These are phyloP conservation scores for Fibroporia radiculosa DNA, from an alignment of 768 basidiomycete genomes.

Conservation along the genomic window DNA sequence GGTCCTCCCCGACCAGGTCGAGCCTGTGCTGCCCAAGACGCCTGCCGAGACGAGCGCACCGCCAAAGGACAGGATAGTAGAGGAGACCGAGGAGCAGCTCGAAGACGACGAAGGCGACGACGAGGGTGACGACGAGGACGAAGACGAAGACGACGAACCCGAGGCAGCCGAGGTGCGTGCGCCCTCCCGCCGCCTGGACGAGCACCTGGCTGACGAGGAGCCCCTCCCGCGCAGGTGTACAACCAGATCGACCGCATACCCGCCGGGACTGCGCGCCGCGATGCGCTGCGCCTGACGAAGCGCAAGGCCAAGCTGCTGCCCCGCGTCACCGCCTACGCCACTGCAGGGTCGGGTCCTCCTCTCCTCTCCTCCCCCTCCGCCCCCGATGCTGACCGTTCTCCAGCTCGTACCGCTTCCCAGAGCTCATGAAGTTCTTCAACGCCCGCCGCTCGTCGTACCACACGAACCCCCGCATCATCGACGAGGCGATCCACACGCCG, in stretches of 20 bases:
- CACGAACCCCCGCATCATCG: conserved; percentile 81
- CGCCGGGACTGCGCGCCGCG: conserved; percentile 86
- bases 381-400: conserved; percentile 2
- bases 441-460: conserved; percentile 77
- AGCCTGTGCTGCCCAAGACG: conserved; percentile 28
- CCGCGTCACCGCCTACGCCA: conserved; percentile 94
- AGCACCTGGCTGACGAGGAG: background rate
- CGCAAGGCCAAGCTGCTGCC: conserved; percentile 90
- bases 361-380: no score
- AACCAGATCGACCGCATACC: conserved; percentile 92
- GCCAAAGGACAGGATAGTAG: conserved; percentile 13
- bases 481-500: conserved; percentile 91
- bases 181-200: background rate
- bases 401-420: conserved; percentile 85
- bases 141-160: conserved; percentile 49
- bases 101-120: conserved; percentile 68
- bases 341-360: conserved; percentile 58
- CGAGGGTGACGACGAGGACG: conserved; percentile 52
- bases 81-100: conserved; percentile 28
- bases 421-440: conserved; percentile 84
- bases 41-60: conserved; percentile 11
- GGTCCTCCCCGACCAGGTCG: conserved; percentile 80
- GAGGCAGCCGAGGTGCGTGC: conserved; percentile 54
- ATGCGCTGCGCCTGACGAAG: conserved; percentile 86
- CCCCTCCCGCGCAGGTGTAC: conserved; percentile 53